Evolutionary conservation across 805 yeast species (phyloP).

Genomic region (Candida loeiensis): DNA sequence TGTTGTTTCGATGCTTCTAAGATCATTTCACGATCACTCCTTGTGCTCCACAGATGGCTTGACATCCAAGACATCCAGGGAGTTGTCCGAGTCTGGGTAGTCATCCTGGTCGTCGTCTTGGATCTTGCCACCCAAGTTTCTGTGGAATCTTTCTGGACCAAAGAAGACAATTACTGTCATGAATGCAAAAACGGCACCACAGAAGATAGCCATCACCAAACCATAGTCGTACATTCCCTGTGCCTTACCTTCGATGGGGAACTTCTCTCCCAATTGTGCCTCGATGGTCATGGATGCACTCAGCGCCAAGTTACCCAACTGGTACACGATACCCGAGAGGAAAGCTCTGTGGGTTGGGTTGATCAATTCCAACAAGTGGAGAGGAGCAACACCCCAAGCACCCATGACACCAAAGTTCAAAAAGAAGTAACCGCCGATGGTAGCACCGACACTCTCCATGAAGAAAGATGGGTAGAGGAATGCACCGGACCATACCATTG

Average conservation of each 20-base stretch:
- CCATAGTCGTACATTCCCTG: conserved; percentile 50
- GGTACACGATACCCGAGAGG: conserved; percentile 61
- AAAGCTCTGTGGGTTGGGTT: conserved; percentile 51
- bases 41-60: conserved; percentile 2
- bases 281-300: conserved; percentile 72
- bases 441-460: conserved; percentile 13
- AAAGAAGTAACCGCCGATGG: conserved; percentile 61
- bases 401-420: conserved; percentile 67
- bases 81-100: conserved; percentile 1
- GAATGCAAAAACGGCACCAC: conserved; percentile 60
- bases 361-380: conserved; percentile 61
- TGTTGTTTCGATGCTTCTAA: too few species aligned
- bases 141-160: conserved; percentile 56
- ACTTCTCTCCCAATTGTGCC: conserved; percentile 55
- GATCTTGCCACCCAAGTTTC: conserved; percentile 20
- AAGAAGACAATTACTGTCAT: conserved; percentile 44
- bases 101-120: conserved; percentile 1
- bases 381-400: conserved; percentile 70
- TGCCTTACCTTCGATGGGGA: conserved; percentile 42
- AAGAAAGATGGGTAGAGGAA: conserved; percentile 50
- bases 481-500: conserved; percentile 44
- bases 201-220: conserved; percentile 67
- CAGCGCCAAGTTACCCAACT: conserved; percentile 69
- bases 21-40: neutral
- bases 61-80: neutral